Conservation (phyloP, 768 basidiomycete genomes). For the Hygrophorus pudorinus region DNA sequence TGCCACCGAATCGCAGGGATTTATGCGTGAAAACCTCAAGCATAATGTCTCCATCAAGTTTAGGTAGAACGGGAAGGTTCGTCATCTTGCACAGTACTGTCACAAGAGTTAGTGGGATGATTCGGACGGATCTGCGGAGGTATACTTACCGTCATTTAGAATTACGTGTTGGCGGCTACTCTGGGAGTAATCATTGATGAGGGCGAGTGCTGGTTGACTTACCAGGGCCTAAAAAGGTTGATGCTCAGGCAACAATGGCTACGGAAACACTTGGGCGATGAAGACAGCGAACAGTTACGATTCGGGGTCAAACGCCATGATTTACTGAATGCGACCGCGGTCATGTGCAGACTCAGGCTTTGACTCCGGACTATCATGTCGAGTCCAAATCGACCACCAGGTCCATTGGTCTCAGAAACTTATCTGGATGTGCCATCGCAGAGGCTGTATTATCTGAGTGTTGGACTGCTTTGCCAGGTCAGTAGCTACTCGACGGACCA, state of each 20-base stretch:
- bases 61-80: constrained; percentile 37
- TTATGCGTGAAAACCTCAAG: constrained; percentile 51
- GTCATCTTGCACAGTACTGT: constrained; percentile 13
- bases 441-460: constrained; percentile 66
- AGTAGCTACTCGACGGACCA: constrained; percentile 7
- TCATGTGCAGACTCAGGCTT: constrained; percentile 4
- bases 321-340: neutral
- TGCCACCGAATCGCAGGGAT: constrained; percentile 22
- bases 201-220: neutral
- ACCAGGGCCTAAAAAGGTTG: no score
- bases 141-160: neutral
- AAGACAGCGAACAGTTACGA: no score
- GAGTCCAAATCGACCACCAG: constrained; percentile 8
- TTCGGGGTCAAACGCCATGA: no score
- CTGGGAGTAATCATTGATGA: neutral
- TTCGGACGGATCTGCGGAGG: neutral
- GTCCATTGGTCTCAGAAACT: constrained; percentile 60
- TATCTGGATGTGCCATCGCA: constrained; percentile 72
- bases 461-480: constrained; percentile 73
- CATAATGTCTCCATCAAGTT: constrained; percentile 43
- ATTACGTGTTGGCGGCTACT: constrained; percentile 1
- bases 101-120: constrained; percentile 8
- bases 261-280: no score
- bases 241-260: no score
- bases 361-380: constrained; percentile 9